Base-by-base conservation (phyloP, 306 rosid species). In the Morella rubra region DNA sequence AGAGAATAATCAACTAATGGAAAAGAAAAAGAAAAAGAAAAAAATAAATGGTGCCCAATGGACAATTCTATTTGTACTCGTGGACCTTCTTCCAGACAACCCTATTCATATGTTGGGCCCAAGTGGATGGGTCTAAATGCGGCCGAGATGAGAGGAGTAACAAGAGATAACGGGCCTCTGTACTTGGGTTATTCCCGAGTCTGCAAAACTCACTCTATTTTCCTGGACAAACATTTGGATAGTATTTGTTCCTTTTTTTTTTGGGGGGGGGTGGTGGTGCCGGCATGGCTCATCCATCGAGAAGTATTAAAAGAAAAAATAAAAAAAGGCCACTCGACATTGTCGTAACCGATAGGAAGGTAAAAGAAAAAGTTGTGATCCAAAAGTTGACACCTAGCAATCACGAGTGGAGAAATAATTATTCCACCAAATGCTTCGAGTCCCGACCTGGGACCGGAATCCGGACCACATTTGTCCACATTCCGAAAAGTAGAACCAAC, bases 381-480 rank as follows among this genome's bases (percentile, higher is more conserved):
- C 10, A 1, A 20, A 59, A 27, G 10, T 3, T 62, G 45, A 6
- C 24, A 18, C n/a, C 20, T 8, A 0, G 15, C 4, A n/a, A 8
- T 65, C 50, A 65, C 9, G 14, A 22, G 9, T 2, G 10, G 15
- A 58, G 13, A 12, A 9, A 41, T 37, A 58, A 22, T 65, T 62
- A 62, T 62, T 62, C 7, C 22, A 0, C 69, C 11, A 62, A 7
- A 5, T 62, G n/a, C 12, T 62, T 41, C 27, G 8, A 66, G 40
- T 11, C 2, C 5, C 4, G 14, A 16, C 62, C 8, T 73, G 73
- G 40, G 56, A 20, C 46, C 40, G 53, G 49, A 9, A 1, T n/a
- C 14, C 73, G 79, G 81, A 65, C 80, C 75, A 77, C 66, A 53
- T 68, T 59, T 70, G 77, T 77, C 86, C 86, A 62, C 71, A 9